Evolutionary conservation across 257 asterid genomes (phyloP).

Genomic region (Ajuga chamaepitys): DNA sequence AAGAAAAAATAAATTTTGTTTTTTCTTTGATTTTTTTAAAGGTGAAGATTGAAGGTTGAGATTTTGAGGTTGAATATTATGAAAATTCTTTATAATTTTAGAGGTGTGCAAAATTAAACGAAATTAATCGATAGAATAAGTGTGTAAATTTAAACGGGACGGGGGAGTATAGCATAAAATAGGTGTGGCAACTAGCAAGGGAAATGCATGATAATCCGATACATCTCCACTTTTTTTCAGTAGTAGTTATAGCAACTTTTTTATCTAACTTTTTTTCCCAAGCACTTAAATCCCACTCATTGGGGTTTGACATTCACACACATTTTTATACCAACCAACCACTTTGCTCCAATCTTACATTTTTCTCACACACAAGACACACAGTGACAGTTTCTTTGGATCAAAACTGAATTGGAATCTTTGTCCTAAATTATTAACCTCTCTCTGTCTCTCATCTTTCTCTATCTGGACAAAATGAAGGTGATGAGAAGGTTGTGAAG

Average conservation of each 20-base stretch:
- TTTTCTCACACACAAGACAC: background rate
- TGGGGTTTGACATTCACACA: conserved; percentile 34
- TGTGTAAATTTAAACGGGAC: too few relatives aligned
- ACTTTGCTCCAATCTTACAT: conserved; percentile 2
- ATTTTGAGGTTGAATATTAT: too few relatives aligned
- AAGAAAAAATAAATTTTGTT: too few relatives aligned
- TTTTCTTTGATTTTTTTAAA: too few relatives aligned
- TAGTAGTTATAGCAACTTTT: background rate
- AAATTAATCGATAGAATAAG: too few relatives aligned
- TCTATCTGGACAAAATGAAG: background rate
- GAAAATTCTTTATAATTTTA: too few relatives aligned
- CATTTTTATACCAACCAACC: conserved; percentile 26
- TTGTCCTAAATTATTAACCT: background rate
- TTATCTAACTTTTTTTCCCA: background rate
- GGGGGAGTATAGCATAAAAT: too few relatives aligned
- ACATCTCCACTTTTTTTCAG: background rate
- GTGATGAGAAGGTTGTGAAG: conserved; percentile 21
- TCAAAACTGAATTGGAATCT: conserved; percentile 11
- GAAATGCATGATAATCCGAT: background rate
- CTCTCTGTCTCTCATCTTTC: background rate
- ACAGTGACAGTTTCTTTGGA: background rate
- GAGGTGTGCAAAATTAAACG: too few relatives aligned
- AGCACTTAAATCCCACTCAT: conserved; percentile 6
- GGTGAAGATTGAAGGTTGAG: too few relatives aligned
- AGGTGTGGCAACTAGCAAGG: background rate